A percentile compares a stretch with the other conserved stretches of the same genome.
These are phyloP conservation scores for Ogataea chonburiensis DNA, from an alignment of 805 yeast genomes.

Conservation along the genomic window DNA sequence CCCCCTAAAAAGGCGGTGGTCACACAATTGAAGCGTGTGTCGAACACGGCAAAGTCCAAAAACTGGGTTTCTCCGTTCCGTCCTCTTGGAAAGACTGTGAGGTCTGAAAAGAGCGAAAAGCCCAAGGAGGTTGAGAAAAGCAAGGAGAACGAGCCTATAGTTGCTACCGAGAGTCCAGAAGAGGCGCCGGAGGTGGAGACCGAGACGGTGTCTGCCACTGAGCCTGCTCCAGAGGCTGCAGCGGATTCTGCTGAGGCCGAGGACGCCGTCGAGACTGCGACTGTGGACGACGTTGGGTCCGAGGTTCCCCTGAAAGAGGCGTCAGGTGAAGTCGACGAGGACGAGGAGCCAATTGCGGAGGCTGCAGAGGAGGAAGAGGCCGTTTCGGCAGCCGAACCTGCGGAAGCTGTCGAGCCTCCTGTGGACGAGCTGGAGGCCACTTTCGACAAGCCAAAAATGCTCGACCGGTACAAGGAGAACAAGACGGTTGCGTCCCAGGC, in stretches of 20 bases:
- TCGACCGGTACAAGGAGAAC: constrained; percentile 48
- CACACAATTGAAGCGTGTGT: constrained; percentile 25
- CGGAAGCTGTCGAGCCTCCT: constrained; percentile 18
- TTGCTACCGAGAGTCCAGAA: constrained; percentile 2
- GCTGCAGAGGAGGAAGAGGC: constrained; percentile 11
- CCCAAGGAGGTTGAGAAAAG: not conserved
- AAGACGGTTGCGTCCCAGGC: constrained; percentile 48
- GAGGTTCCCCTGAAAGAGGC: constrained; percentile 15
- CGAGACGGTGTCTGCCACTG: constrained; percentile 22
- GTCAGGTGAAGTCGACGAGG: constrained; percentile 10
- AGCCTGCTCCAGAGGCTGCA: constrained; percentile 19
- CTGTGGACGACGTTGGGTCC: constrained; percentile 15
- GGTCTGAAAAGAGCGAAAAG: constrained; percentile 6
- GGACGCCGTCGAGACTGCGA: constrained; percentile 19
- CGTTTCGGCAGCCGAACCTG: constrained; percentile 17
- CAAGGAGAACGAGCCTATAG: constrained; percentile 1
- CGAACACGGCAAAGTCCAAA: constrained; percentile 17
- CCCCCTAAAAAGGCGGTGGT: constrained; percentile 14
- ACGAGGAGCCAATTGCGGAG: constrained; percentile 10
- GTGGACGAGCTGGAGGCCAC: constrained; percentile 39
- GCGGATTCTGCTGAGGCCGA: constrained; percentile 11
- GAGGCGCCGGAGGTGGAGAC: not conserved
- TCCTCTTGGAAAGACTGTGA: constrained; percentile 13
- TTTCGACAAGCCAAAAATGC: constrained; percentile 48
- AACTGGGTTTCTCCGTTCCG: constrained; percentile 34